Conservation (phyloP, 2,329 filamentous ascomycete genomes). For the Emmonsiellopsis sp. region DNA sequence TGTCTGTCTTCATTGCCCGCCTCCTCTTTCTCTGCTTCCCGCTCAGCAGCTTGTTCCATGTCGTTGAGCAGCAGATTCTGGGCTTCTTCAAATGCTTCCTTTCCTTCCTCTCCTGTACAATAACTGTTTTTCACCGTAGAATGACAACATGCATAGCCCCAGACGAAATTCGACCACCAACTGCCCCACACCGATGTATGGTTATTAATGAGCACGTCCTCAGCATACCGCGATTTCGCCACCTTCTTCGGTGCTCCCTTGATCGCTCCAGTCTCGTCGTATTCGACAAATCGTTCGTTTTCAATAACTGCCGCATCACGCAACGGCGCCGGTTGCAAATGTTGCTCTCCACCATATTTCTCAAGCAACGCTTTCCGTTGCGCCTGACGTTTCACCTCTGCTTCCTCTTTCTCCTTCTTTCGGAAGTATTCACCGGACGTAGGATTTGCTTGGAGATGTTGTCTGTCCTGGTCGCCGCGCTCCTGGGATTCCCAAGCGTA, state of each 20-base stretch:
- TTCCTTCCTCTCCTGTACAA: conserved; percentile 88
- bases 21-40: conserved; percentile 19
- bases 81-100: conserved; percentile 67
- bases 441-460: conserved; percentile 92
- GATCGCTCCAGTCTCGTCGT: conserved; percentile 80
- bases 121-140: conserved; percentile 94
- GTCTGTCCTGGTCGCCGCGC: conserved; percentile 62
- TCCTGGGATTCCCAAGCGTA: conserved; percentile 97
- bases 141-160: conserved; percentile 95
- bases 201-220: conserved; percentile 83
- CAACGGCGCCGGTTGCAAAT: conserved; percentile 52
- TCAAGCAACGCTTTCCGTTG: conserved; percentile 63
- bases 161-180: conserved; percentile 93
- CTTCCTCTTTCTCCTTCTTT: conserved; percentile 69
- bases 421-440: conserved; percentile 81
- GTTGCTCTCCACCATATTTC: conserved; percentile 69
- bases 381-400: conserved; percentile 58
- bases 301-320: conserved; percentile 63
- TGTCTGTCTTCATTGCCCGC: conserved; percentile 21
- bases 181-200: conserved; percentile 91
- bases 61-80: conserved; percentile 49
- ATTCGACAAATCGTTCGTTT: conserved; percentile 84
- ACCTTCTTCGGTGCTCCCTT: conserved; percentile 73
- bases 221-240: conserved; percentile 82
- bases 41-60: conserved; percentile 11